phyloP scores from a whole-genome alignment of 805 yeast genomes.

The Metschnikowia gelsemii region DNA sequence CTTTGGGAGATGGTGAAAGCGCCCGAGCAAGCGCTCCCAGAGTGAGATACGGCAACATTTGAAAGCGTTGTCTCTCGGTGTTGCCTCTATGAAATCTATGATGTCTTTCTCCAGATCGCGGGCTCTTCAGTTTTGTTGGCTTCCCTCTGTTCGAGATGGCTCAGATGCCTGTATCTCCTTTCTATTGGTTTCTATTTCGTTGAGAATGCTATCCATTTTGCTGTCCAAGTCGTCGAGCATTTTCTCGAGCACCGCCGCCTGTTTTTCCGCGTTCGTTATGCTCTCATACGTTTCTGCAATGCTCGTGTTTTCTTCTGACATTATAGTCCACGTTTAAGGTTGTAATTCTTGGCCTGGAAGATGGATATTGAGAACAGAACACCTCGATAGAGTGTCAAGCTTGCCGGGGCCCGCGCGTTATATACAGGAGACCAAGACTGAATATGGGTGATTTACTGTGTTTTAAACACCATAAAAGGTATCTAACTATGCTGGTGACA shows the following conservation, averaged over 20 bases:
- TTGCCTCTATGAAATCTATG: too few species aligned
- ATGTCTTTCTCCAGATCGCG: too few species aligned
- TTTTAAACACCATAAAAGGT: too few species aligned
- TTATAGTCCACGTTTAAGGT: constrained; percentile 12
- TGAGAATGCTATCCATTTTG: constrained; percentile 56
- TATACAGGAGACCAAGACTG: too few species aligned
- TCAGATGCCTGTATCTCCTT: constrained; percentile 4
- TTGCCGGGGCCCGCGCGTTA: too few species aligned
- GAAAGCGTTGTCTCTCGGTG: too few species aligned
- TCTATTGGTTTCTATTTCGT: constrained; percentile 42
- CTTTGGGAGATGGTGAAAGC: constrained; percentile 10
- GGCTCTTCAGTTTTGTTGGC: background rate
- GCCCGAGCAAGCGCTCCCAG: background rate
- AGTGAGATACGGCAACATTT: too few species aligned
- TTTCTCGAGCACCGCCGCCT: constrained; percentile 60
- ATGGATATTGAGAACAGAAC: background rate
- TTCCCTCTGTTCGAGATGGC: background rate
- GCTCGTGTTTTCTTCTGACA: constrained; percentile 36
- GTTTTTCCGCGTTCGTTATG: constrained; percentile 63
- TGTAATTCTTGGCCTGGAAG: too few species aligned
- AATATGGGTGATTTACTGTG: too few species aligned
- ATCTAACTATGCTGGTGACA: too few species aligned
- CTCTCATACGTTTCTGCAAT: constrained; percentile 59
- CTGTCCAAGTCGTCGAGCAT: constrained; percentile 65
- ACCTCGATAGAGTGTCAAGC: too few species aligned